Evolutionary conservation across 2,329 filamentous ascomycete species (phyloP).

Genomic region (Cladosporium sp.): DNA sequence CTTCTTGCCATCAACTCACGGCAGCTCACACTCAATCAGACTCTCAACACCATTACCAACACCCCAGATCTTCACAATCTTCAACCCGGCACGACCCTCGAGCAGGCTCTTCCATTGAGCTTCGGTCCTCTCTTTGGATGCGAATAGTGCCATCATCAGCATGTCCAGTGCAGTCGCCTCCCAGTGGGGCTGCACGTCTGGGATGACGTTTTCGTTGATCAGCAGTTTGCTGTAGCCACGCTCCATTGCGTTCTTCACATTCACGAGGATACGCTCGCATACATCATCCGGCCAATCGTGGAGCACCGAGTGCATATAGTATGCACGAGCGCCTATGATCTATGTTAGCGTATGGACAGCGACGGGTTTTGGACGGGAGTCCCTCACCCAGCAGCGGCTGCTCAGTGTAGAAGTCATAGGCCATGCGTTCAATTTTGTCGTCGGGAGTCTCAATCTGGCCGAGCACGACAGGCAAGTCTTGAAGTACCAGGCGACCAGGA

Average conservation of each 20-base stretch:
- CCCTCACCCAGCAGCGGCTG: not conserved
- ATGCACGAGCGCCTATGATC: slow-evolving; percentile 24
- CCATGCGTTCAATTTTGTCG: slow-evolving; percentile 12
- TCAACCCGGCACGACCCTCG: slow-evolving; percentile 3
- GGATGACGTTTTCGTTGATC: slow-evolving; percentile 30
- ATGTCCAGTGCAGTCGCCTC: slow-evolving; percentile 38
- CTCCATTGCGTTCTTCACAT: slow-evolving; percentile 28
- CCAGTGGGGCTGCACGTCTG: slow-evolving; percentile 23
- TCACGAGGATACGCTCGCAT: slow-evolving; percentile 23
- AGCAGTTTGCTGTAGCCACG: slow-evolving; percentile 29
- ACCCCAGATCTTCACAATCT: slow-evolving; percentile 12
- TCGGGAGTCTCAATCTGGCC: slow-evolving; percentile 10
- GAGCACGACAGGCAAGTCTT: slow-evolving; percentile 27
- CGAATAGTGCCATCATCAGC: slow-evolving; percentile 43
- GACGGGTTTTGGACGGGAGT: too few relatives aligned
- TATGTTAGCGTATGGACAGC: not conserved
- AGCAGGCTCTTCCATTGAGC: slow-evolving; percentile 37
- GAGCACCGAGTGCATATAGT: slow-evolving; percentile 29
- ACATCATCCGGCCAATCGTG: slow-evolving; percentile 30
- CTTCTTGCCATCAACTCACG: slow-evolving; percentile 1
- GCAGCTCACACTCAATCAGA: slow-evolving; percentile 9
- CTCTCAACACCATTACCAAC: slow-evolving; percentile 17
- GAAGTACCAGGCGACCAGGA: slow-evolving; percentile 28
- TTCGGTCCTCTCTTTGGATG: slow-evolving; percentile 43
- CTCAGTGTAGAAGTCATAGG: slow-evolving; percentile 17